Conservation (phyloP, 2,329 filamentous ascomycete genomes). For the Aureobasidium leucospermi region DNA sequence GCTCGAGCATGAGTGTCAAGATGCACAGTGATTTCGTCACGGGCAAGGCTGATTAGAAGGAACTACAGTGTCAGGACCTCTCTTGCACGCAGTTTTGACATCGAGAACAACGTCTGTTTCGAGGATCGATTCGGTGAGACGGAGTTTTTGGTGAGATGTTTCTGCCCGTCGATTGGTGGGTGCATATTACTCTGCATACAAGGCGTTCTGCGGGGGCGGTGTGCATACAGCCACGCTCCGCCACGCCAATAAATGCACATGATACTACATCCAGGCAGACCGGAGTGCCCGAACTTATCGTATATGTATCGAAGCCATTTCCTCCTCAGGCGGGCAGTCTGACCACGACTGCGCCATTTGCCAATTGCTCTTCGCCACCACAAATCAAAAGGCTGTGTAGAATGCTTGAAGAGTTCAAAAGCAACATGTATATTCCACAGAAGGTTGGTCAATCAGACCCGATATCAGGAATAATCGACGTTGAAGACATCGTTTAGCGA, state of each 20-base stretch:
- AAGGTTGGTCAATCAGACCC: not conserved
- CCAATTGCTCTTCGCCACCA: not conserved
- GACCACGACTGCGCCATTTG: not conserved
- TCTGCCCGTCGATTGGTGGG: not conserved
- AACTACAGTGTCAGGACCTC: not conserved
- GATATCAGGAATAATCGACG: not conserved
- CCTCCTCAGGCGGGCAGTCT: not conserved
- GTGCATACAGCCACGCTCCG: not conserved
- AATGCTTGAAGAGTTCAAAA: not conserved
- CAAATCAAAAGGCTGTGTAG: not conserved
- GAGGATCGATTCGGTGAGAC: no score
- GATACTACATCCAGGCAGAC: not conserved
- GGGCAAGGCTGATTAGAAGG: not conserved
- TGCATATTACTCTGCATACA: not conserved
- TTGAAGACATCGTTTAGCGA: not conserved
- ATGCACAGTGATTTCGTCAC: not conserved
- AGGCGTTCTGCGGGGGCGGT: not conserved
- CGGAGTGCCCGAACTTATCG: not conserved
- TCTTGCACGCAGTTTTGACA: not conserved
- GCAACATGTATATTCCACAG: conserved; percentile 2
- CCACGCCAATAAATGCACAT: not conserved
- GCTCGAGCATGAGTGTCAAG: not conserved
- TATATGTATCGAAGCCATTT: not conserved
- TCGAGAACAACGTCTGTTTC: no score
- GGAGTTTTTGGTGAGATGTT: not conserved